Conservation (phyloP, 768 basidiomycete species). For the Lyophyllum decastes region DNA sequence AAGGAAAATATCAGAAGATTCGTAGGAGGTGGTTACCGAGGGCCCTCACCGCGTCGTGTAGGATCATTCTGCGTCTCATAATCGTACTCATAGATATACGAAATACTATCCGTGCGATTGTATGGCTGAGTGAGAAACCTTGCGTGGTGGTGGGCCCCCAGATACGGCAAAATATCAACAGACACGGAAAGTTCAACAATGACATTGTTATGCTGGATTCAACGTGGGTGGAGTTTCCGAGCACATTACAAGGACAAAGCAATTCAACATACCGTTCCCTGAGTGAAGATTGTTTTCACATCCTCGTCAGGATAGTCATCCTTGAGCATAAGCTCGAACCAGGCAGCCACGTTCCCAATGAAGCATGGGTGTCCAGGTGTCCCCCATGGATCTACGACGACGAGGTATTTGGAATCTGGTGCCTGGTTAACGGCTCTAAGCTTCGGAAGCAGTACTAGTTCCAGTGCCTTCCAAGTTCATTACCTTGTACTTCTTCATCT, state of each 20-base stretch:
- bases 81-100: constrained; percentile 34
- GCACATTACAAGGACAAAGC: background rate
- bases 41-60: constrained; percentile 15
- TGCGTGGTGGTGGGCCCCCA: constrained; percentile 28
- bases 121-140: constrained; percentile 17
- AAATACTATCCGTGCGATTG: constrained; percentile 11
- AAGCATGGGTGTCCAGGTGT: constrained; percentile 16
- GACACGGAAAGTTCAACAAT: constrained; percentile 30
- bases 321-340: constrained; percentile 37
- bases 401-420: constrained; percentile 20
- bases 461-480: background rate
- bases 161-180: constrained; percentile 25
- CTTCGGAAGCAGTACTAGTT: background rate
- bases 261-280: constrained; percentile 28
- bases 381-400: constrained; percentile 33
- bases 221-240: too few species aligned
- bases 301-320: constrained; percentile 27
- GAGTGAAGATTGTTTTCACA: constrained; percentile 29
- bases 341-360: constrained; percentile 30
- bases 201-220: constrained; percentile 25
- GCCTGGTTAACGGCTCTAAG: background rate
- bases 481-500: constrained; percentile 6
- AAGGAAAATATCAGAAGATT: background rate
- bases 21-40: background rate
- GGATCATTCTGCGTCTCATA: constrained; percentile 27